A percentile compares a stretch with the other conserved stretches of the same genome.
phyloP scores from a whole-genome alignment of 2,329 filamentous ascomycete genomes.

The Xylariomycetidae sp. region DNA sequence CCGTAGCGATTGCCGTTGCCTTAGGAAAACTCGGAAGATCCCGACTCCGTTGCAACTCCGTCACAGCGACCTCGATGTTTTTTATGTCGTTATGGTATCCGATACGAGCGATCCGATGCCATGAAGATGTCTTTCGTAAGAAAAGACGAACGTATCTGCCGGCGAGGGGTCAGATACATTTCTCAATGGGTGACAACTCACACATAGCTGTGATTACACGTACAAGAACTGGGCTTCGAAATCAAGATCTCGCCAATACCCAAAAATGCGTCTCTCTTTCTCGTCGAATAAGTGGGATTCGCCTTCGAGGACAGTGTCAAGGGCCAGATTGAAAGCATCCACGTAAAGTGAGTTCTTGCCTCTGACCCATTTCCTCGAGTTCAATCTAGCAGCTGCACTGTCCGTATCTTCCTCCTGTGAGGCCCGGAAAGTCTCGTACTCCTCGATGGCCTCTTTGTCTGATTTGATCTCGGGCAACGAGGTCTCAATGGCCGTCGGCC shows the following conservation, averaged over 20 bases:
- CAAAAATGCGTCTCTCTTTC: slow-evolving; percentile 71
- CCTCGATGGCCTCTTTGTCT: slow-evolving; percentile 66
- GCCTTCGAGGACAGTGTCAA: slow-evolving; percentile 84
- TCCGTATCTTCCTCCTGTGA: slow-evolving; percentile 43
- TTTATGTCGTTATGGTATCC: slow-evolving; percentile 79
- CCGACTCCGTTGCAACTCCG: slow-evolving; percentile 53
- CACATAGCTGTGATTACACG: too few species aligned
- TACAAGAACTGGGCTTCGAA: slow-evolving; percentile 92
- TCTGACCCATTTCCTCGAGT: slow-evolving; percentile 55
- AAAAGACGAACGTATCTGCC: slow-evolving; percentile 87
- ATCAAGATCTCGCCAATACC: slow-evolving; percentile 62
- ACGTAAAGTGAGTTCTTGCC: slow-evolving; percentile 90
- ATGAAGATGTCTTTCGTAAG: slow-evolving; percentile 81
- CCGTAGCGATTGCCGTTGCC: too few species aligned
- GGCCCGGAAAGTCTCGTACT: slow-evolving; percentile 67
- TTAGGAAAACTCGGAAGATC: slow-evolving; percentile 55
- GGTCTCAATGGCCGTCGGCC: slow-evolving; percentile 62
- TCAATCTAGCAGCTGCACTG: slow-evolving; percentile 46
- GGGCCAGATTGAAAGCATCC: slow-evolving; percentile 89
- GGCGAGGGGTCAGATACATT: too few species aligned
- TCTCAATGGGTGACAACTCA: too few species aligned
- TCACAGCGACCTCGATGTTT: slow-evolving; percentile 61
- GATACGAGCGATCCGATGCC: slow-evolving; percentile 77
- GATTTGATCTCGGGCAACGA: slow-evolving; percentile 62
- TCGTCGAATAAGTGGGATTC: slow-evolving; percentile 83